Evolutionary conservation across 106 monocot genomes (phyloP), one percentile per base, ranked within the genome.

Genomic region (Dendrobium officinale): DNA sequence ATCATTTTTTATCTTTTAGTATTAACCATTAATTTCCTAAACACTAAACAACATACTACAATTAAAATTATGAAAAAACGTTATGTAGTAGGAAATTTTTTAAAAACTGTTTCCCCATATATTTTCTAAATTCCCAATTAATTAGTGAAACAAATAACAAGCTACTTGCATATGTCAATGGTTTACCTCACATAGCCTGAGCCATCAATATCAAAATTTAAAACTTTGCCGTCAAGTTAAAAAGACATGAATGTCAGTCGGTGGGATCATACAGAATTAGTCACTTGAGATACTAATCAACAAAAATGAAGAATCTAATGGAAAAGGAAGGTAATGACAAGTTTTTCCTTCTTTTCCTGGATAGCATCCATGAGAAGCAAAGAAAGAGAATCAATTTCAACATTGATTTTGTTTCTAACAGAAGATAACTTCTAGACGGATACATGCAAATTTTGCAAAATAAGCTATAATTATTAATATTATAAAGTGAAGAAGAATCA

Each of bases 401-500:
- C 73, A 20, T 19, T 37, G 11, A 37, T 70, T 74, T 74, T 42
- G 70, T 74, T 43, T 42, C 19, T 44, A 74, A 74, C 16, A 74
- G 74, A 37, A 70, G 74, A 74, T 5, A 20, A 42, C 43, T 42
- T 9, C 0, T 44, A 44, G 43, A 42, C 43, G 74, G 74, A 74
- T n/a, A 20, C 42, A 1, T 7, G 19, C 31, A 73, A 48, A 73
- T 42, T 42, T 37, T 73, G 42, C 44, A 44, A 74, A 74, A 42
- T 74, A 74, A 74, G 13, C 19, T 19, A 20, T 19, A 72, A 37
- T 72, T 1, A 37, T 16, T 16, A 15, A 13, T 11, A 72, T 0
- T 40, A 16, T 18, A 75, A 42, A 42, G 19, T 10, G 48, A 76
- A 22, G 74, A 74, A 11, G 72, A 79, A 66, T 37, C 66, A 93